phyloP scores from a whole-genome alignment of 176 grass and related monocot genomes.

The Carex cristatella region DNA sequence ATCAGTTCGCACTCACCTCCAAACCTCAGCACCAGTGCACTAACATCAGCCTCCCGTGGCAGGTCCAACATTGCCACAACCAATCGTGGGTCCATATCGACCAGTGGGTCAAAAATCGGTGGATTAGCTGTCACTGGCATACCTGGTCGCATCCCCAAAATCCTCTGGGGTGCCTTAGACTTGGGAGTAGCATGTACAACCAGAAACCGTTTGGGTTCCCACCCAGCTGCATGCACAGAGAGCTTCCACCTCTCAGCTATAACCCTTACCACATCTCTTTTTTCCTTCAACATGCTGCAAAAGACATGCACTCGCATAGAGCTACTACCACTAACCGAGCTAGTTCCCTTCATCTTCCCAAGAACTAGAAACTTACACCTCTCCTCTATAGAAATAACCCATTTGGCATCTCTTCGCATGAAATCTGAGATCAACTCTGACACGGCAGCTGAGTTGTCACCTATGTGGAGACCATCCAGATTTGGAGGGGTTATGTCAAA shows the following conservation, averaged over 20 bases:
- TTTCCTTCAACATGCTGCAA: conserved; percentile 69
- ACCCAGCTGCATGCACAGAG: conserved; percentile 60
- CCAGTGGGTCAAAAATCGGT: conserved; percentile 51
- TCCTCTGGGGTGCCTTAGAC: conserved; percentile 63
- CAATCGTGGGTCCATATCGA: conserved; percentile 89
- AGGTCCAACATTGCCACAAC: conserved; percentile 86
- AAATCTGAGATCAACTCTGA: conserved; percentile 58
- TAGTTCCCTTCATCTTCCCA: conserved; percentile 60
- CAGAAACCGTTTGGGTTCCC: conserved; percentile 81
- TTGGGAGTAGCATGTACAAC: conserved; percentile 77
- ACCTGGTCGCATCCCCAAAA: conserved; percentile 61
- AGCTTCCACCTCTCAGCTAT: conserved; percentile 97
- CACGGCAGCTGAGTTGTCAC: conserved; percentile 43
- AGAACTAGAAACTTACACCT: conserved; percentile 89
- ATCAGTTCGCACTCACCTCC: conserved; percentile 93
- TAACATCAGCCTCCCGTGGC: conserved; percentile 90
- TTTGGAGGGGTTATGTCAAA: conserved; percentile 85
- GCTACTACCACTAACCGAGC: conserved; percentile 30
- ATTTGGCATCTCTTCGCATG: conserved; percentile 76
- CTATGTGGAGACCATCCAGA: conserved; percentile 80
- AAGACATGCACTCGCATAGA: conserved; percentile 68
- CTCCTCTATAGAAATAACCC: conserved; percentile 81
- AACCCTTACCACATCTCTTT: conserved; percentile 63
- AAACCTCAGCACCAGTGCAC: conserved; percentile 75
- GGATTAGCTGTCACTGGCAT: conserved; percentile 39